Conservation (phyloP, 225 moss, liverwort and hornwort species). For the Thuidium tamariscinum region DNA sequence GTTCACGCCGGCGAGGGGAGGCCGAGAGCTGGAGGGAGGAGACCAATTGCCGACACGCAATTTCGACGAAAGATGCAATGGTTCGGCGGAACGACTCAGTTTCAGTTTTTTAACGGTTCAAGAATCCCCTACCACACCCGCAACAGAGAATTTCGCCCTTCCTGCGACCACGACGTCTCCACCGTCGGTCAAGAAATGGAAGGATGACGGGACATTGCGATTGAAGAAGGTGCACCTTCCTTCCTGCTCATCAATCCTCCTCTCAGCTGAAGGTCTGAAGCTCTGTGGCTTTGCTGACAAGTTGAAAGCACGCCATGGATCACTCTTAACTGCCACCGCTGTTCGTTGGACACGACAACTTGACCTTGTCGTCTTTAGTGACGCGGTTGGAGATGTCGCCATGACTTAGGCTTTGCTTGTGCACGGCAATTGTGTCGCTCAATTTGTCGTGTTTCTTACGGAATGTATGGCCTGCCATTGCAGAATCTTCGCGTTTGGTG, state of each 20-base stretch:
- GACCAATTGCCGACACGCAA: not conserved
- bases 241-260: not conserved
- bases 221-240: constrained; percentile 67
- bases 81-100: constrained; percentile 12
- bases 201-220: constrained; percentile 72
- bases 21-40: not conserved
- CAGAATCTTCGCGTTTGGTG: constrained; percentile 99
- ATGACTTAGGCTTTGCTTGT: not conserved
- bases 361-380: not conserved
- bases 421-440: not conserved
- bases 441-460: not conserved
- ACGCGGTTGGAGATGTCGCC: not conserved
- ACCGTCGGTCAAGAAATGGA: constrained; percentile 68
- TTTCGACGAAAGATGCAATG: not conserved
- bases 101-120: constrained; percentile 47
- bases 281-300: not conserved
- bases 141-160: constrained; percentile 3
- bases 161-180: constrained; percentile 22
- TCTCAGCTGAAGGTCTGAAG: not conserved
- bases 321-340: not conserved
- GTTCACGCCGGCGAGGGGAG: not conserved
- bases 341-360: not conserved
- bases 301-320: not conserved
- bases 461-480: not conserved
- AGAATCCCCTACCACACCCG: constrained; percentile 17